Base-by-base conservation (phyloP, 2,329 filamentous ascomycete species). In the Xylaria sp. region DNA sequence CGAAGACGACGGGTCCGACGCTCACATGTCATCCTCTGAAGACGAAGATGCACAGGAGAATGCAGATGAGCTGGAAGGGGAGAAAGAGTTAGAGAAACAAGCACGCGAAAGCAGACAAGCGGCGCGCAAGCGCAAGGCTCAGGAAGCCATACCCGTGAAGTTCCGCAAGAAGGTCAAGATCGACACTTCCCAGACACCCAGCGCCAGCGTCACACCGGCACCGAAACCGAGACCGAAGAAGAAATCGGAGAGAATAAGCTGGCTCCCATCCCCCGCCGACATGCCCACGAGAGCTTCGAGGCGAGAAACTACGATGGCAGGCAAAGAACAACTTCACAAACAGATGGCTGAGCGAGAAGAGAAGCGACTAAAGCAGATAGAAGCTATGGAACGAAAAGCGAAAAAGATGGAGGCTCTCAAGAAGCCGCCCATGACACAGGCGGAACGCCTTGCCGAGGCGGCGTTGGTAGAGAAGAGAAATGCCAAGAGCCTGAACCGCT, bases 401-500 rank as follows among this genome's bases (percentile, higher is more conserved):
- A 92, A 92, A 75, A 88, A 87, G 76, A 84, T 93, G 73, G 90
- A 91, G 71, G 92, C 92, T 63, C 82, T 89, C 71, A 93, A 93
- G 80, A 92, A 93, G 63, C 92, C 91, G 67, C 87, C 91, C 32
- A 89, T 97, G 88, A 97, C 94, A 5, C 95, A 98, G 80, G 93
- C 89, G 53, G 91, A 98, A 78, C 88, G 94, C 45, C 85, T 98
- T 32, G 90, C 89, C 32, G 93, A 97, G 80, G 94, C 94, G 1
- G 93, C 91, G 19, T 83, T 90, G 61, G 90, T 97, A 6, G 96
- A 98, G 80, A 91, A 92, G 79, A 86, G 90, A 75, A 98, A 99
- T 79, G 88, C 91, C 73, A 97, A 93, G 85, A 98, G 92, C 79
- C 82, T 97, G 76, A 98, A 95, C 77, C 87, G 93, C 64, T 98